Evolutionary conservation across 208 protist species (phyloP).

Genomic region (Acanthamoeba healyi): DNA sequence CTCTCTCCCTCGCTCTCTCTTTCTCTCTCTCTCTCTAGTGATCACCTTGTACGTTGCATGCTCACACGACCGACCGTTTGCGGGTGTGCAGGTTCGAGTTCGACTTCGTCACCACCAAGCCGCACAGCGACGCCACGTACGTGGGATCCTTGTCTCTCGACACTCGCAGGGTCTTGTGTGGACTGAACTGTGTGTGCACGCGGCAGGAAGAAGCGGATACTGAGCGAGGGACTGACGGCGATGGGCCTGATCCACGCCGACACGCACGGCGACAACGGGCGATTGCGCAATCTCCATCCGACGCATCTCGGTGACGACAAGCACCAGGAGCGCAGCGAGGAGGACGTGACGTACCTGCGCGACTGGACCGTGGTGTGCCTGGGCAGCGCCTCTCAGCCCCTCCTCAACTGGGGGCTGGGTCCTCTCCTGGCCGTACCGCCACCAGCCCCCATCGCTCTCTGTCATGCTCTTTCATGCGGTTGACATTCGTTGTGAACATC

Average conservation of each 20-base stretch:
- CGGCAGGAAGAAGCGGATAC: neutral
- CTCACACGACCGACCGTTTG: neutral
- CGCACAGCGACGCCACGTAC: slow-evolving; percentile 11
- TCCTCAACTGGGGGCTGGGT: neutral
- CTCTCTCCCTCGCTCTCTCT: neutral
- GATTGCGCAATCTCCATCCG: neutral
- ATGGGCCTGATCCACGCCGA: neutral
- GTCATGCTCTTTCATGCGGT: neutral
- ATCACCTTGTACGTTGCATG: neutral
- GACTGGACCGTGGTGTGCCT: slow-evolving; percentile 28
- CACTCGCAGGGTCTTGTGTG: neutral
- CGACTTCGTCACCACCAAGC: neutral
- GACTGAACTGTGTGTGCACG: neutral
- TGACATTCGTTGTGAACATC: neutral
- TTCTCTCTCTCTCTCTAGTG: neutral
- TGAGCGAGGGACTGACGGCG: neutral
- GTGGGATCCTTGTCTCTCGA: neutral
- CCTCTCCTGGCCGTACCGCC: neutral
- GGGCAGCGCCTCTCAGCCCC: neutral
- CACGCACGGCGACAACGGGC: neutral
- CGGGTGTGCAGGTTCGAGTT: neutral
- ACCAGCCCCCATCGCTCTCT: too few relatives aligned
- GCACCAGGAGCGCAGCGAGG: neutral
- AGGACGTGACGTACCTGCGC: neutral
- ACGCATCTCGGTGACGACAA: neutral